Evolutionary conservation across 257 asterid species (phyloP).

Genomic region (Fraxinus pennsylvanica): DNA sequence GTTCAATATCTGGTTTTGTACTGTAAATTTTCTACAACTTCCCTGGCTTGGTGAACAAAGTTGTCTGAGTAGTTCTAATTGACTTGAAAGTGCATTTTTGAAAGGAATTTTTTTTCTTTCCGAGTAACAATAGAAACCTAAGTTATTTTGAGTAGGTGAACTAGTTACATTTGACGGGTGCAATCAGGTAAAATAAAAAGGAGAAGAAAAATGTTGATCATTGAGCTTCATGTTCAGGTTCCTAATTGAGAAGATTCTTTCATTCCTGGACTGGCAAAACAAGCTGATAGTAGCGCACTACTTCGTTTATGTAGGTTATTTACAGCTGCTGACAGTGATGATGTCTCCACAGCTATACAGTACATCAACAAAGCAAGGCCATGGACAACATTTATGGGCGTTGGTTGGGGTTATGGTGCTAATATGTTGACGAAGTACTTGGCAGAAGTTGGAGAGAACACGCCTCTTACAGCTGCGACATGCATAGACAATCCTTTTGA

Average conservation of each 20-base stretch:
- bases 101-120: background rate
- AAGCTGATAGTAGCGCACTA: conserved; percentile 59
- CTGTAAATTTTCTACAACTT: background rate
- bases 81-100: background rate
- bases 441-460: conserved; percentile 83
- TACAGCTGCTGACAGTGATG: conserved; percentile 99
- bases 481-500: conserved; percentile 96
- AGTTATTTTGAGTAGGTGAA: background rate
- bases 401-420: conserved; percentile 98
- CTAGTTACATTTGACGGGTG: conserved; percentile 19
- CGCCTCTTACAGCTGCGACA: conserved; percentile 90
- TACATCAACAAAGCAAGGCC: conserved; percentile 79
- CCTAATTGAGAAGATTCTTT: conserved; percentile 31
- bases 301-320: conserved; percentile 89
- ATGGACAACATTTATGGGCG: conserved; percentile 84
- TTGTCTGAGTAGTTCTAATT: background rate
- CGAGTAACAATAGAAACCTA: background rate
- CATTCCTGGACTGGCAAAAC: conserved; percentile 41
- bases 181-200: background rate
- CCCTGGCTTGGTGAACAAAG: conserved; percentile 11
- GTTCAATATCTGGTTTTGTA: background rate
- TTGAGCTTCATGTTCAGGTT: conserved; percentile 31
- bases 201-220: conserved; percentile 8
- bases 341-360: conserved; percentile 77
- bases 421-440: conserved; percentile 95